Percentiles rank a stretch among this genome's conserved stretches.
Conservation (phyloP, 208 protist genomes). For the Crithidia sp. region DNA sequence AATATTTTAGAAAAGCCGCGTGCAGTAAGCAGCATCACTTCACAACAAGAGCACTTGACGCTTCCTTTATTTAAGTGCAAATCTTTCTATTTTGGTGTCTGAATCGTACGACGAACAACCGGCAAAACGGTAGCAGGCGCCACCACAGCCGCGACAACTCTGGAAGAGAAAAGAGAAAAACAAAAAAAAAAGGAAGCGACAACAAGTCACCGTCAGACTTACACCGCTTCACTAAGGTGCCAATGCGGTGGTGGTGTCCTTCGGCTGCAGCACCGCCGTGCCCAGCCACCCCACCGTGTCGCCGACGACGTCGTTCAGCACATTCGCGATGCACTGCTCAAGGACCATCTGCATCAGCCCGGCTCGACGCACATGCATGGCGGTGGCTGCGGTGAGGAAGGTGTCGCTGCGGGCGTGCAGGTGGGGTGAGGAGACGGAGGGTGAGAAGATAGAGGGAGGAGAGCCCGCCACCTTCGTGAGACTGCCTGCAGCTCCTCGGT, state of each 20-base stretch:
- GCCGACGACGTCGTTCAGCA: slow-evolving; percentile 58
- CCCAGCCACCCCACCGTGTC: slow-evolving; percentile 71
- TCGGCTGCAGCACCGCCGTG: slow-evolving; percentile 6
- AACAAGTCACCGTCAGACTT: background rate
- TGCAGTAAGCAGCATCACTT: too few relatives aligned
- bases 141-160: background rate
- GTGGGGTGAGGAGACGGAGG: slow-evolving; percentile 1
- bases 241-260: background rate
- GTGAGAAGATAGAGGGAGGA: background rate
- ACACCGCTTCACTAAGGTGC: background rate
- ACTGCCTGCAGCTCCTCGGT: background rate
- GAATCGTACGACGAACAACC: background rate
- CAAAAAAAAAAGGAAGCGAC: background rate
- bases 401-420: slow-evolving; percentile 10
- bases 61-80: too few relatives aligned
- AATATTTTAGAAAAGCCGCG: too few relatives aligned
- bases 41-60: too few relatives aligned
- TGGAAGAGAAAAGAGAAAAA: background rate
- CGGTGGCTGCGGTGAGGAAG: slow-evolving; percentile 16
- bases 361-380: slow-evolving; percentile 48
- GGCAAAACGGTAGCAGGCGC: background rate
- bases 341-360: slow-evolving; percentile 57
- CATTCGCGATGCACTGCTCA: slow-evolving; percentile 64
- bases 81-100: too few relatives aligned
- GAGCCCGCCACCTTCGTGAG: background rate